Conservation (phyloP, 768 basidiomycete species). For the Botryobasidium botryosum region DNA sequence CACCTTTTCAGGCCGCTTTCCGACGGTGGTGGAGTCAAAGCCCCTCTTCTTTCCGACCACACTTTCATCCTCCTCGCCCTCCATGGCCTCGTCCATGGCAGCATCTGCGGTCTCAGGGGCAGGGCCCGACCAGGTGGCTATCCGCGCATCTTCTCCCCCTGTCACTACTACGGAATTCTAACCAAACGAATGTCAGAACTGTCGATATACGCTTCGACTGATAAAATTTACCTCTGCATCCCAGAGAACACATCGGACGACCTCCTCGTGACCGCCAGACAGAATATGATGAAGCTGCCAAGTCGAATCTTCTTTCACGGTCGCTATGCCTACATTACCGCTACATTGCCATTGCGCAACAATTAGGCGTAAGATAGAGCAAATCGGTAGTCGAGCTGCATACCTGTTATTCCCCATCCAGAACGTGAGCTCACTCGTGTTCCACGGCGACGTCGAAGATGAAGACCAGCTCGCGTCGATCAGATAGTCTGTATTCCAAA, state of each 20-base stretch:
- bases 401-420: constrained; percentile 11
- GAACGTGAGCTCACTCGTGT: constrained; percentile 1
- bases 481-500: constrained; percentile 17
- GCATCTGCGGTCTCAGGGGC: neutral
- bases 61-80: neutral
- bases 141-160: constrained; percentile 13
- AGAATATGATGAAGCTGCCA: constrained; percentile 11
- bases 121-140: constrained; percentile 5
- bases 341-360: neutral
- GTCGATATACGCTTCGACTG: neutral
- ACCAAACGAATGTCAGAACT: neutral
- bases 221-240: constrained; percentile 9
- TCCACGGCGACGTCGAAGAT: neutral
- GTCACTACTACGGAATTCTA: constrained; percentile 9
- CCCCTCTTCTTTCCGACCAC: neutral
- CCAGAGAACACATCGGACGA: constrained; percentile 14
- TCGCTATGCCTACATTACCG: constrained; percentile 12
- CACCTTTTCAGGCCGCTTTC: neutral
- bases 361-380: neutral
- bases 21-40: neutral
- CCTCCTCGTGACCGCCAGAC: constrained; percentile 12
- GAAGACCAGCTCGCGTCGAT: constrained; percentile 12
- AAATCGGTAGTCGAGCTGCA: neutral
- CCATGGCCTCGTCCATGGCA: neutral
- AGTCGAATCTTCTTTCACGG: neutral